A percentile compares a stretch with the other conserved stretches of the same genome.
phyloP scores from a whole-genome alignment of 1,284 basidiomycete species.

The Trichosporon asahii region DNA sequence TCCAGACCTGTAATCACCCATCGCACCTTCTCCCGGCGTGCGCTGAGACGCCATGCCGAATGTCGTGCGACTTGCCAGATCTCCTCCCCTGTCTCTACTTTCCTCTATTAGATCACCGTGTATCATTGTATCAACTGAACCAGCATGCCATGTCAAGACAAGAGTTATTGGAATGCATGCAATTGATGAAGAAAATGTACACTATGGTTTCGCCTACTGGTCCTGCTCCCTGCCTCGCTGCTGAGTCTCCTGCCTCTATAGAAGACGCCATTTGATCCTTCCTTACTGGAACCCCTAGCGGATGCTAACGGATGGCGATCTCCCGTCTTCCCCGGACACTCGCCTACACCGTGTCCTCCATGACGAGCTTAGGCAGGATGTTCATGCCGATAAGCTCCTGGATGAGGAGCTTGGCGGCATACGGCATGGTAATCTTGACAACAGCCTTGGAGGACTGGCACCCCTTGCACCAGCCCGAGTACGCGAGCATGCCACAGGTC shows the following conservation, averaged over 20 bases:
- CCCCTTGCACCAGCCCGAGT: constrained; percentile 86
- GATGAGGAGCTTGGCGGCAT: constrained; percentile 94
- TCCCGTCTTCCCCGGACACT: neutral
- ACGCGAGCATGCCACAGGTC: constrained; percentile 91
- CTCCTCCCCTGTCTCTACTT: neutral
- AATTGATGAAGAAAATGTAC: constrained; percentile 3
- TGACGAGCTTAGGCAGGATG: constrained; percentile 75
- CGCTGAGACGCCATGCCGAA: too few relatives aligned
- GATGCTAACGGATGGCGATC: too few relatives aligned
- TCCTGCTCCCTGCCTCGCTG: neutral
- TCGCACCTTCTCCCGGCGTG: neutral
- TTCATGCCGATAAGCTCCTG: constrained; percentile 99
- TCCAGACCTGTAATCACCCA: constrained; percentile 14
- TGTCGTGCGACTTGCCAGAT: too few relatives aligned
- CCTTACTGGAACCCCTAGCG: too few relatives aligned
- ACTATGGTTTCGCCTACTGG: neutral
- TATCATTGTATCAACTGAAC: neutral
- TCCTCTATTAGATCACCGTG: neutral
- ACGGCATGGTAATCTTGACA: constrained; percentile 95
- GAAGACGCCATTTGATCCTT: too few relatives aligned
- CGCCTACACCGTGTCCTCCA: constrained; percentile 57
- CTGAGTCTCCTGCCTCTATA: neutral
- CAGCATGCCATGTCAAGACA: neutral
- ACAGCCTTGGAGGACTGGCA: constrained; percentile 97
- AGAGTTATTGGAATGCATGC: constrained; percentile 2